phyloP scores from a whole-genome alignment of 2,329 filamentous ascomycete species.

The Paecilomyces formosus region DNA sequence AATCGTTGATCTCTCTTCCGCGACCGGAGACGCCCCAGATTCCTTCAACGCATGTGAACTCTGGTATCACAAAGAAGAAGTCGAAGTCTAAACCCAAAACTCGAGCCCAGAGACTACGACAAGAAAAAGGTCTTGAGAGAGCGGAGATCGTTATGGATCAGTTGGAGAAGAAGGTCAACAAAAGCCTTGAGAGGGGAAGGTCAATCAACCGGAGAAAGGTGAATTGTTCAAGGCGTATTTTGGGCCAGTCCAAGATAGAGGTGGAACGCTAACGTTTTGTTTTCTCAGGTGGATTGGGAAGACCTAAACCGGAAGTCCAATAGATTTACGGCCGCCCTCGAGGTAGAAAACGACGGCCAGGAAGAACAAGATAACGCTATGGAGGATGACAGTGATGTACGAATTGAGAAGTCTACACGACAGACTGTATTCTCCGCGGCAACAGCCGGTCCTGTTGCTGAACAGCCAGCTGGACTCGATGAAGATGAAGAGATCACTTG shows the following conservation, averaged over 20 bases:
- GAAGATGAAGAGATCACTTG: conserved; percentile 39
- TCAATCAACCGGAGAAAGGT: conserved; percentile 42
- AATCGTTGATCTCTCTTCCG: conserved; percentile 39
- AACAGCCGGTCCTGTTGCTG: conserved; percentile 12
- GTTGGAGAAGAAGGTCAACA: conserved; percentile 48
- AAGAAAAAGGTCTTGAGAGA: conserved; percentile 48
- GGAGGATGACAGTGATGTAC: conserved; percentile 17
- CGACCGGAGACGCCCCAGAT: conserved; percentile 34
- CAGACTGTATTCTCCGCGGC: conserved; percentile 8
- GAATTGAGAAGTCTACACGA: conserved; percentile 4
- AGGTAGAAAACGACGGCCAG: conserved; percentile 43
- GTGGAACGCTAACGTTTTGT: not conserved
- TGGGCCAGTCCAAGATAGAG: not conserved
- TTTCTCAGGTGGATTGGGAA: conserved; percentile 30
- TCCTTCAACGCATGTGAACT: conserved; percentile 41
- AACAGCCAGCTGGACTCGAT: conserved; percentile 22
- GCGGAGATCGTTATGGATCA: conserved; percentile 49
- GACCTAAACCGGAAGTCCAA: conserved; percentile 29
- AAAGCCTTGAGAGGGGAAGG: conserved; percentile 43
- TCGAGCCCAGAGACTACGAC: conserved; percentile 47
- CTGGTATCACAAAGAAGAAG: conserved; percentile 49
- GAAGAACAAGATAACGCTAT: conserved; percentile 41
- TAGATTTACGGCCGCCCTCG: conserved; percentile 28
- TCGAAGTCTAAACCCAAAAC: conserved; percentile 41
- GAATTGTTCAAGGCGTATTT: conserved; percentile 1